These are phyloP conservation scores for Flaveria ramosissima DNA, from an alignment of 129 eudicot species.

Conservation along the genomic window DNA sequence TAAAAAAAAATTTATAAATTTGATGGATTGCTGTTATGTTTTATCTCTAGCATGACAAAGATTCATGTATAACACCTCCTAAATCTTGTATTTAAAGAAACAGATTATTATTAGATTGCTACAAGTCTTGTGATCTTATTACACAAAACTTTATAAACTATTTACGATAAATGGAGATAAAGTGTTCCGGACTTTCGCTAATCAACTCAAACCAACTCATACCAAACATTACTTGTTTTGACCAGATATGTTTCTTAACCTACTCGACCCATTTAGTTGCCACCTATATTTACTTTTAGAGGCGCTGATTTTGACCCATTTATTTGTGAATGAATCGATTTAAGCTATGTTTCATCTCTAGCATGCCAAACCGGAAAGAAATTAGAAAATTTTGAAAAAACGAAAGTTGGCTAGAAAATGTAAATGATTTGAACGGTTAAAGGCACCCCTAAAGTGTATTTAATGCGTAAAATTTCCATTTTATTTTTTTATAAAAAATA, in stretches of 20 bases:
- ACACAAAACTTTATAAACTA: background rate
- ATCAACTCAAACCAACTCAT: background rate
- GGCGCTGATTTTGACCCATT: too few species aligned
- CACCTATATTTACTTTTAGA: background rate
- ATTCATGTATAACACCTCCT: background rate
- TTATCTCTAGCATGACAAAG: background rate
- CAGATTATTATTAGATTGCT: background rate
- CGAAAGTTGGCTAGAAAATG: background rate
- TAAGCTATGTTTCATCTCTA: background rate
- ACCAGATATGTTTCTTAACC: background rate
- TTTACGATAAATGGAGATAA: background rate
- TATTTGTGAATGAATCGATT: background rate
- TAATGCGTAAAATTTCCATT: background rate
- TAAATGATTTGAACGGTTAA: background rate
- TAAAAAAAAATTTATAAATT: background rate
- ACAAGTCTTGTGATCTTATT: background rate
- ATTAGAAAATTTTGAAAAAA: too few species aligned
- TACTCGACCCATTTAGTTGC: background rate
- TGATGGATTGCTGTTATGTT: background rate
- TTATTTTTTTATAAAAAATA: background rate
- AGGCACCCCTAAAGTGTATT: background rate
- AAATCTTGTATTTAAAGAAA: background rate
- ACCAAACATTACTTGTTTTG: too few species aligned
- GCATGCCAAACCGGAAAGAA: background rate
- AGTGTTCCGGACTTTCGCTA: background rate